Base-by-base conservation (phyloP, 2,329 filamentous ascomycete species). In the Rhexocercosporidium sp. region DNA sequence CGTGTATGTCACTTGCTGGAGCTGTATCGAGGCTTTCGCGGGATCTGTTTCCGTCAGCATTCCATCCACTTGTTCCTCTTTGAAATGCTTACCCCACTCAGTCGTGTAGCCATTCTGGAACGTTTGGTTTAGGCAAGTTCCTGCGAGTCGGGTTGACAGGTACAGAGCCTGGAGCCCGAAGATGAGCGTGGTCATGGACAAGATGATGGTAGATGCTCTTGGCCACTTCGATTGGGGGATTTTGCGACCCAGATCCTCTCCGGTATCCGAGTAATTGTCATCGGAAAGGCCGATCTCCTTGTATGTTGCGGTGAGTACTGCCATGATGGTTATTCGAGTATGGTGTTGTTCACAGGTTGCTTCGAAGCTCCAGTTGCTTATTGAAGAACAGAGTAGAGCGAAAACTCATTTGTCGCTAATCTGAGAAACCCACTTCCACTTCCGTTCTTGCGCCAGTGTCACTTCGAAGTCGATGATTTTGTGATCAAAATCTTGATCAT, bases 1-100 rank as follows among this genome's bases (percentile, higher is more conserved):
- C 9, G 64, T 71, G 41, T 68, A 73, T n/a, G 31, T 68, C 25
- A 71, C 63, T 46, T 69, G 27, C n/a, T 67, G 18, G 27, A 67
- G 65, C 12, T 67, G 25, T 41, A 70, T 69, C 8, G 59, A 22
- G 29, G 56, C 46, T 60, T 41, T 70, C 9, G 66, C 67, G 20
- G 44, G 62, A 18, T 16, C 62, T 64, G 20, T 20, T 6, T 9
- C n/a, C 5, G 39, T 65, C 25, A 39, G 20, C 31, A n/a, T 12
- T 53, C 7, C 20, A 11, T 12, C 14, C 3, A 25, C n/a, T 27
- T 41, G n/a, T n/a, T 18, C 20, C 11, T 27, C 14, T n/a, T 9
- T 8, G 37, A 12, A 47, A 31, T 8, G 5, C 18, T 54, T 20
- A 65, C 65, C 59, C 65, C 68, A 70, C 27, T 68, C 68, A 8